Evolutionary conservation across 2,329 filamentous ascomycete genomes (phyloP).

Genomic region (Xylaria arbuscula): DNA sequence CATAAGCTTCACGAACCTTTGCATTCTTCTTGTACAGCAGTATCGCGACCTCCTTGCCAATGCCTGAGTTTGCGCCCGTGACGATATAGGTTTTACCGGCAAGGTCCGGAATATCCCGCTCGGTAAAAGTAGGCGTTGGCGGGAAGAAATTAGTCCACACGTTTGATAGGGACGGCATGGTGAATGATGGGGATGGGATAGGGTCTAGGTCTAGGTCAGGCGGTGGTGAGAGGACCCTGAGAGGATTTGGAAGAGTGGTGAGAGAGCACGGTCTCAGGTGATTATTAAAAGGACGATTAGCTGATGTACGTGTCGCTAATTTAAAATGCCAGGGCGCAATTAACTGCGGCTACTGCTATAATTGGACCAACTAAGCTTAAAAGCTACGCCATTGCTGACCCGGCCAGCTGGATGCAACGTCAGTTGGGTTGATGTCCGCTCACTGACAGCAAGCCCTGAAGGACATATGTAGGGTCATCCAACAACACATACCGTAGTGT

Average conservation of each 20-base stretch:
- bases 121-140: background rate
- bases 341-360: background rate
- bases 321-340: background rate
- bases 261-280: background rate
- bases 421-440: background rate
- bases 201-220: background rate
- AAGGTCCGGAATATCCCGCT: slow-evolving; percentile 4
- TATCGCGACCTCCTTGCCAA: background rate
- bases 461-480: background rate
- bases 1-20: background rate
- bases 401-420: background rate
- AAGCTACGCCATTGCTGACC: background rate
- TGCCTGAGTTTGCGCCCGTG: background rate
- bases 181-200: background rate
- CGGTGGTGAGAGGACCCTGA: background rate
- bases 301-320: slow-evolving; percentile 2
- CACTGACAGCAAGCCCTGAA: background rate
- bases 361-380: background rate
- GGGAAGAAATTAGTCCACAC: slow-evolving; percentile 2
- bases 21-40: background rate
- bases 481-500: background rate
- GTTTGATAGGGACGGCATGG: background rate
- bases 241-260: slow-evolving; percentile 5
- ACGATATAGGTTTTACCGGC: background rate
- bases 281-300: slow-evolving; percentile 2